phyloP scores from a whole-genome alignment of 495 filamentous ascomycete species.

The Neurospora terricola region DNA sequence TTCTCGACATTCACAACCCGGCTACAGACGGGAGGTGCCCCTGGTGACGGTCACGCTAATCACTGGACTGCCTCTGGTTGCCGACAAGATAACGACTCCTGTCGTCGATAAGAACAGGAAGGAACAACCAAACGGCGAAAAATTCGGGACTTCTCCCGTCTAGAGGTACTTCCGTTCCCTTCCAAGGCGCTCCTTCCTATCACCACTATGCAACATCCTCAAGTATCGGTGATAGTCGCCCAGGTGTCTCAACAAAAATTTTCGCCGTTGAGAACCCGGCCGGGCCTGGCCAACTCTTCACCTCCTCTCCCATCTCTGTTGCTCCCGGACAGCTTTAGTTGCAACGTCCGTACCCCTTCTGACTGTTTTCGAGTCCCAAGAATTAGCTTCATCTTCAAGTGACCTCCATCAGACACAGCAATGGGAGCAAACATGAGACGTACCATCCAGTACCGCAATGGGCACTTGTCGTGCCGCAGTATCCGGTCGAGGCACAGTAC shows the following conservation, averaged over 20 bases:
- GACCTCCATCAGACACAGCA: too few relatives aligned
- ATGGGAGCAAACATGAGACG: not conserved
- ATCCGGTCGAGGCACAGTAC: not conserved
- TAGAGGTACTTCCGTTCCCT: not conserved
- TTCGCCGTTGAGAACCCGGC: not conserved
- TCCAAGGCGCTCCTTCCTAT: not conserved
- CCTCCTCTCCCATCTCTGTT: not conserved
- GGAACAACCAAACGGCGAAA: not conserved
- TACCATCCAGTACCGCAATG: not conserved
- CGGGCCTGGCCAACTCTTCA: not conserved
- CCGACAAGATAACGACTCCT: not conserved
- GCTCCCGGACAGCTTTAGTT: not conserved
- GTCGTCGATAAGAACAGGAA: not conserved
- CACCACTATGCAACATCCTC: not conserved
- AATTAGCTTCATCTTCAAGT: not conserved
- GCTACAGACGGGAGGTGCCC: not conserved
- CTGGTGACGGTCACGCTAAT: not conserved
- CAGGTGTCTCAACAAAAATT: not conserved
- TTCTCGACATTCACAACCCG: not conserved
- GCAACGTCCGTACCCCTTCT: not conserved
- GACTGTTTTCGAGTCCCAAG: not conserved
- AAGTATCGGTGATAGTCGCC: not conserved
- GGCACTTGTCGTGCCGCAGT: not conserved
- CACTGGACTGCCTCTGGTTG: not conserved
- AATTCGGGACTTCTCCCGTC: not conserved